Conservation (phyloP, 2,329 filamentous ascomycete genomes). For the Pyricularia sp. region DNA sequence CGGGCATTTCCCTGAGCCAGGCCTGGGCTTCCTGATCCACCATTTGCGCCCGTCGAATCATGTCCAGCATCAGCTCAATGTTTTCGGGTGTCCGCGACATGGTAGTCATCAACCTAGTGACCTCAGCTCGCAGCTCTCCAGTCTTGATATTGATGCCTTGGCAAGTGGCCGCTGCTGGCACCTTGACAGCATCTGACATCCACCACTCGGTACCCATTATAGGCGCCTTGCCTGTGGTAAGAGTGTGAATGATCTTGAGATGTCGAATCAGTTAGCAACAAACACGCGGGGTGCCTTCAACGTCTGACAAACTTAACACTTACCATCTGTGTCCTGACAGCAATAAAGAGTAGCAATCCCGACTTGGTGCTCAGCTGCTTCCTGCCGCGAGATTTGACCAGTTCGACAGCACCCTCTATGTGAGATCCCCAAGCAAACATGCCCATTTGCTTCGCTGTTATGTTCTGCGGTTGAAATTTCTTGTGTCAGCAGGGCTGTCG, state of each 20-base stretch:
- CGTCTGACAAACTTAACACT: conserved; percentile 5
- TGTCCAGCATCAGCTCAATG: conserved; percentile 33
- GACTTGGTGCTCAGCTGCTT: conserved; percentile 39
- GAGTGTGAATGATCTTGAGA: conserved; percentile 39
- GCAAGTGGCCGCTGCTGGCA: conserved; percentile 32
- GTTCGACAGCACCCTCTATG: conserved; percentile 49
- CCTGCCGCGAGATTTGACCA: conserved; percentile 43
- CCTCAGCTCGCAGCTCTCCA: conserved; percentile 41
- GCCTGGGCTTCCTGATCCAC: conserved; percentile 37
- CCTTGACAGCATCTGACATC: conserved; percentile 38
- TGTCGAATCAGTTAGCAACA: background rate
- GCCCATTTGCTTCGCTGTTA: conserved; percentile 39
- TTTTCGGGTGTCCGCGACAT: conserved; percentile 34
- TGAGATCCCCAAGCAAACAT: conserved; percentile 50
- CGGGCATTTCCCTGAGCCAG: conserved; percentile 38
- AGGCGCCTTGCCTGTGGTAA: conserved; percentile 38
- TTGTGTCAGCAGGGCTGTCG: background rate
- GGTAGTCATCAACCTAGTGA: conserved; percentile 34
- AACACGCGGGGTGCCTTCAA: background rate
- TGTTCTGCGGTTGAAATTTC: conserved; percentile 22
- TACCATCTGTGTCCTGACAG: conserved; percentile 49
- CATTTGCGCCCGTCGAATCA: conserved; percentile 37
- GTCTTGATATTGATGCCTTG: conserved; percentile 40
- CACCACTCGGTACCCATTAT: conserved; percentile 46
- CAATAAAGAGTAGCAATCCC: conserved; percentile 43